Percentiles rank a stretch among this genome's conserved stretches.
These are phyloP conservation scores for Chytriomyces sp. DNA, from an alignment of 192 early-diverging fungal genomes.

Conservation along the genomic window DNA sequence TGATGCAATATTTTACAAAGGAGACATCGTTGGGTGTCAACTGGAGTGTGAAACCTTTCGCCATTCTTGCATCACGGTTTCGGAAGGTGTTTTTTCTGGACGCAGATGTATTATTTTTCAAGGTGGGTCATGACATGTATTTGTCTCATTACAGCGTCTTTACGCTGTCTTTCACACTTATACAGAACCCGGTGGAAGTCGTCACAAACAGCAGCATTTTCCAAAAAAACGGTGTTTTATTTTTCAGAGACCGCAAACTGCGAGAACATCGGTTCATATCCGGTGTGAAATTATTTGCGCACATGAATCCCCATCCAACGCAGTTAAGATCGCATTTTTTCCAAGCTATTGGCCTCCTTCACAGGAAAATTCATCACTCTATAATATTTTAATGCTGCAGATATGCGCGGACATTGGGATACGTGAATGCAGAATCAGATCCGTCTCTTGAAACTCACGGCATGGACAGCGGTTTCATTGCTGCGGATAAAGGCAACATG, in stretches of 20 bases:
- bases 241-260: constrained; percentile 2
- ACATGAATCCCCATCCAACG: background rate
- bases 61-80: constrained; percentile 13
- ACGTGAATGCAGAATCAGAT: no score
- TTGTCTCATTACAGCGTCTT: no score
- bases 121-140: no score
- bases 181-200: background rate
- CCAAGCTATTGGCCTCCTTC: background rate
- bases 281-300: background rate
- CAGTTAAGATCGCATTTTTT: background rate
- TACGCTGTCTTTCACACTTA: no score
- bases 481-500: background rate
- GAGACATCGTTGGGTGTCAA: background rate
- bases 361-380: background rate
- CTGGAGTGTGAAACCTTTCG: background rate
- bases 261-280: background rate
- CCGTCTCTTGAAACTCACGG: background rate
- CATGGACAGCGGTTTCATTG: constrained; percentile 15
- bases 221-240: constrained; percentile 6
- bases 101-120: constrained; percentile 18
- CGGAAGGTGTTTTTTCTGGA: constrained; percentile 20
- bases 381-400: background rate
- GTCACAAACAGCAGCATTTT: background rate
- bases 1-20: background rate
- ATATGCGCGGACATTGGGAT: background rate